Base-by-base conservation (phyloP, 2,329 filamentous ascomycete species). In the Cercospora zeae-maydis region DNA sequence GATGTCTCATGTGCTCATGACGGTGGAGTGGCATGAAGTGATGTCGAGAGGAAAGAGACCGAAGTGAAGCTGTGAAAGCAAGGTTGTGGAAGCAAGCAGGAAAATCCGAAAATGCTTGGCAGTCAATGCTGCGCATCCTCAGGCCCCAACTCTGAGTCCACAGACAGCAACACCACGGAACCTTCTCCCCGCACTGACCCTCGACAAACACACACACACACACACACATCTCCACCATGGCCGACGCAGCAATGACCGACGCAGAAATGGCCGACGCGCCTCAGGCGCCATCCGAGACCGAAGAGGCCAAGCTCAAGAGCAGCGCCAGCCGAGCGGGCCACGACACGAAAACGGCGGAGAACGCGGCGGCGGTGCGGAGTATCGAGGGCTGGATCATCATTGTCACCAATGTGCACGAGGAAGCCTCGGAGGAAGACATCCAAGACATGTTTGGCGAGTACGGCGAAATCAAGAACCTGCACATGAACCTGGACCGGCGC, bases 361-460 rank as follows among this genome's bases (percentile, higher is more conserved):
- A 89, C 74, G 90, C 90, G 60, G 91, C 88, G 1, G 91, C 91
- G 24, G 91, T 95, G 63, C 90, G 91, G 71, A 92, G 89, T 60
- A 93, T 95, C 73, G 91, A 95, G 78, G 91, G 91, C 70, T 95
- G 91, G 91, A 95, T 95, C 77, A 82, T 95, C 72, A 87, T 92
- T 66, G 90, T 91, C 68, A 93, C 90, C 58, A 95, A 95, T 73
- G 88, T 95, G 34, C 91, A 95, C 79, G 91, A 95, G 75, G 91
- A 95, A 77, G 90, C 91, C 55, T 89, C 88, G 70, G 91, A 95
- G 78, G 91, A 95, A 79, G 88, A 90, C 51, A 76, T 95, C 61
- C 89, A 89, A 72, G 91, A 95, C 75, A 83, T 87, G 76, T 95
- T 95, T 75, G 89, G 86, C 72, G 91, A 95, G 71, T 95, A 84